These are phyloP conservation scores for Penicillium sp. DNA, from an alignment of 2,329 filamentous ascomycete genomes.

Conservation along the genomic window DNA sequence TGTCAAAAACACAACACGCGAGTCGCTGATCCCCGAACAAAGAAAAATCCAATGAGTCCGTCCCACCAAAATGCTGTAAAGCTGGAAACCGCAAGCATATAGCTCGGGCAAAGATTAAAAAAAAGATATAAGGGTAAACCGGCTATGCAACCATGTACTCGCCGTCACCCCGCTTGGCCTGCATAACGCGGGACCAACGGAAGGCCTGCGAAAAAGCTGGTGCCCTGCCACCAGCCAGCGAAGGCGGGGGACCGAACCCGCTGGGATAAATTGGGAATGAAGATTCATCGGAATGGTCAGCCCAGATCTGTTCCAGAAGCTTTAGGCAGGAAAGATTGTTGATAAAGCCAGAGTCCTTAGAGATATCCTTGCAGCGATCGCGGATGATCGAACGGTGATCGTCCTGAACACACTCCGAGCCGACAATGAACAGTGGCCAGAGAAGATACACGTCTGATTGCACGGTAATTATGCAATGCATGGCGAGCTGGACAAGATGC, in stretches of 20 bases:
- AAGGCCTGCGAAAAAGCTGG: conserved; percentile 27
- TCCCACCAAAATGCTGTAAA: conserved; percentile 2
- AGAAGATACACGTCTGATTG: conserved; percentile 84
- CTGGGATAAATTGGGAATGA: conserved; percentile 22
- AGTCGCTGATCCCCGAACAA: conserved; percentile 10
- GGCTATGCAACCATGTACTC: conserved; percentile 40
- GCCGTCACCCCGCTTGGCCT: conserved; percentile 35
- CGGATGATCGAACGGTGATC: conserved; percentile 76
- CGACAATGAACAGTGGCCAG: conserved; percentile 89
- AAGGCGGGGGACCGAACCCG: conserved; percentile 15
- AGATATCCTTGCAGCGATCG: conserved; percentile 78
- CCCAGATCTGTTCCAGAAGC: conserved; percentile 82
- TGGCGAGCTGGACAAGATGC: conserved; percentile 73
- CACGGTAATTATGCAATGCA: conserved; percentile 79
- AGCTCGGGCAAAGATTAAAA: background rate
- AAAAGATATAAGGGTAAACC: background rate
- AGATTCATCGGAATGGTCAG: conserved; percentile 35
- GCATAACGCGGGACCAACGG: conserved; percentile 39
- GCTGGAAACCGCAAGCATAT: background rate
- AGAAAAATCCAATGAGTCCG: background rate
- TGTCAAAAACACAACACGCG: conserved; percentile 7
- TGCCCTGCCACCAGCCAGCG: conserved; percentile 13
- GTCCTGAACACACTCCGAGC: conserved; percentile 82
- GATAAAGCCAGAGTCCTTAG: conserved; percentile 84
- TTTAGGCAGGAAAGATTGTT: conserved; percentile 87